A percentile compares a stretch with the other conserved stretches of the same genome.
Conservation (phyloP, 2,329 filamentous ascomycete genomes). For the Tolypocladium sp. region DNA sequence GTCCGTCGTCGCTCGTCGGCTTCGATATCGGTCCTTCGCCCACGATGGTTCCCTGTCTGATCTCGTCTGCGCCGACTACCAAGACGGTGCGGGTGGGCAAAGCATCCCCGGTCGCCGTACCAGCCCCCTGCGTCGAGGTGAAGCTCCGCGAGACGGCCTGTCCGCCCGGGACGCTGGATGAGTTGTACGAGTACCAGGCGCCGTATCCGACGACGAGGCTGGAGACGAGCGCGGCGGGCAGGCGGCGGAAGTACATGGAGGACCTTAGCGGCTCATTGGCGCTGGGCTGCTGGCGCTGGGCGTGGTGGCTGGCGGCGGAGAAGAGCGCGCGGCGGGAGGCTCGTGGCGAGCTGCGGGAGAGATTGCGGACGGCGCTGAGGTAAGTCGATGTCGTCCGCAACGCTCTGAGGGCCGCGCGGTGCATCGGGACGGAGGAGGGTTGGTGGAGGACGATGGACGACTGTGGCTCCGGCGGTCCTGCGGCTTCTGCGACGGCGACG, state of each 20-base stretch:
- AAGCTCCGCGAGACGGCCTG: slow-evolving; percentile 30
- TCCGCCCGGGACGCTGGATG: slow-evolving; percentile 20
- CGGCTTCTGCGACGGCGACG: background rate
- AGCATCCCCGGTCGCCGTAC: slow-evolving; percentile 20
- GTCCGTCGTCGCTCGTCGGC: slow-evolving; percentile 72
- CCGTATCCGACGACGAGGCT: slow-evolving; percentile 62
- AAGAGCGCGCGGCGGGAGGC: slow-evolving; percentile 29
- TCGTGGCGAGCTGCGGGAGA: slow-evolving; percentile 32
- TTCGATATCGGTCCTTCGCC: slow-evolving; percentile 85
- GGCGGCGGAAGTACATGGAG: slow-evolving; percentile 67
- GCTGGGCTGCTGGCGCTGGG: slow-evolving; percentile 25
- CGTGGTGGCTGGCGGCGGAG: slow-evolving; percentile 10
- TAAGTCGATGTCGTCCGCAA: slow-evolving; percentile 60
- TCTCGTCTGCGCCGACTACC: slow-evolving; percentile 80
- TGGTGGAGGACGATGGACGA: background rate
- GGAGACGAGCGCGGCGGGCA: slow-evolving; percentile 58
- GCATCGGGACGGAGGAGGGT: slow-evolving; percentile 44
- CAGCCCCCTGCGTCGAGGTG: slow-evolving; percentile 25
- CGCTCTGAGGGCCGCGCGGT: slow-evolving; percentile 60
- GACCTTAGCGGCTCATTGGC: slow-evolving; percentile 47
- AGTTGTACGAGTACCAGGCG: slow-evolving; percentile 64
- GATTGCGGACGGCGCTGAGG: slow-evolving; percentile 51
- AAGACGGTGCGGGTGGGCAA: slow-evolving; percentile 58
- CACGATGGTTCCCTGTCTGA: slow-evolving; percentile 80
- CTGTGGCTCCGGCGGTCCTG: background rate